A percentile compares a stretch with the other conserved stretches of the same genome.
phyloP scores from a whole-genome alignment of 176 grass and related monocot genomes.

The Secale cereale region DNA sequence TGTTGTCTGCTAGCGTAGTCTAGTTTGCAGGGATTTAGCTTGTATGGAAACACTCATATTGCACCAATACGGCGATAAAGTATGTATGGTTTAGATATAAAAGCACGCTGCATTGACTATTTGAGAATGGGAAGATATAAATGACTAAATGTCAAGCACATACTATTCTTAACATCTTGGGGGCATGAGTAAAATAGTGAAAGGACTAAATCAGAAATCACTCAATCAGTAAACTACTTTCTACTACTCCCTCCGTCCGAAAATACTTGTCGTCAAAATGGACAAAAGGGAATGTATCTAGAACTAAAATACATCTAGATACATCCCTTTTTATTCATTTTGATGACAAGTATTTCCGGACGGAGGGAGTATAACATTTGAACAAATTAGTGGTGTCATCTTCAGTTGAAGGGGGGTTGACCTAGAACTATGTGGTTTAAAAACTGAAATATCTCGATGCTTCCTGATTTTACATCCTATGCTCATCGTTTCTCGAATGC shows the following conservation, averaged over 20 bases:
- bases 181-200: not conserved
- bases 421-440: not conserved
- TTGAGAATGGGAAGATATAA: not conserved
- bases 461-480: not conserved
- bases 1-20: not conserved
- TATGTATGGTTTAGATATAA: not conserved
- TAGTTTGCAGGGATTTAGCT: not conserved
- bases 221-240: not conserved
- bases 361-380: not conserved
- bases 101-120: not conserved
- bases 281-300: no score
- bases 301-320: no score
- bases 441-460: not conserved
- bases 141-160: not conserved
- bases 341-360: no score
- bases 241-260: no score
- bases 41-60: not conserved
- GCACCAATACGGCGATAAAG: not conserved
- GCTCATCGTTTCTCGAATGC: not conserved
- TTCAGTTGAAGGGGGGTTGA: not conserved
- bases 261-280: no score
- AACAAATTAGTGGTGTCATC: not conserved
- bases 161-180: not conserved
- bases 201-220: not conserved
- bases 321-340: no score